Base-by-base conservation (phyloP, 2,329 filamentous ascomycete species). In the Fusarium sp. region DNA sequence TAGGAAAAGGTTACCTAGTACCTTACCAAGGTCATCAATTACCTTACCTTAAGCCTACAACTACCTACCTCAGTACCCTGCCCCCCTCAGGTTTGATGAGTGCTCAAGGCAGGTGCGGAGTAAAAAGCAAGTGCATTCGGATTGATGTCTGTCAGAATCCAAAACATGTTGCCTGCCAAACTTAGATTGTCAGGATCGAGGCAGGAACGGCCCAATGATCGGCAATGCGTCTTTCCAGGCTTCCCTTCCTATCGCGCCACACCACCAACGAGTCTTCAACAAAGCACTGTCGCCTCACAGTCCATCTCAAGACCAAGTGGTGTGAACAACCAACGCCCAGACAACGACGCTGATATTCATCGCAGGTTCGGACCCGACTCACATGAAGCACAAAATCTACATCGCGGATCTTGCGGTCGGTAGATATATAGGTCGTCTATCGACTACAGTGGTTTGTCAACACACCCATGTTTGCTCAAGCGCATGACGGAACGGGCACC, bases 121-220 rank as follows among this genome's bases (percentile, higher is more conserved):
- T 39, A 54, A 28, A 28, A 39, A 44, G 65, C 65, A 69, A 42
- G 30, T 48, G 45, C 38, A 13, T 45, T 51, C n/a, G 44, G 26
- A 52, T 66, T 45, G 34, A 36, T 61, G n/a, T 56, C 51, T 56
- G 38, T 28, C 45, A 44, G 36, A 42, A 38, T 63, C 41, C 32
- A 38, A 55, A 42, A 39, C 52, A 36, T 36, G 34, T 57, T 47
- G 34, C 47, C 24, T 62, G 52, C 63, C 42, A 70, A 48, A 57
- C 58, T 70, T 65, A 70, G 67, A 70, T 70, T 70, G 52, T 61
- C 45, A 70, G 52, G 67, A 54, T 52, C 48, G 32, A 56, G 36
- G 45, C 58, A 68, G 63, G 54, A 70, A 73, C 50, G 55, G 42
- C 62, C 60, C 47, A 61, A 74, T 66, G 73, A 74, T 74, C 66